Conservation (phyloP, 2,329 filamentous ascomycete species). For the Penicillium concentricum region DNA sequence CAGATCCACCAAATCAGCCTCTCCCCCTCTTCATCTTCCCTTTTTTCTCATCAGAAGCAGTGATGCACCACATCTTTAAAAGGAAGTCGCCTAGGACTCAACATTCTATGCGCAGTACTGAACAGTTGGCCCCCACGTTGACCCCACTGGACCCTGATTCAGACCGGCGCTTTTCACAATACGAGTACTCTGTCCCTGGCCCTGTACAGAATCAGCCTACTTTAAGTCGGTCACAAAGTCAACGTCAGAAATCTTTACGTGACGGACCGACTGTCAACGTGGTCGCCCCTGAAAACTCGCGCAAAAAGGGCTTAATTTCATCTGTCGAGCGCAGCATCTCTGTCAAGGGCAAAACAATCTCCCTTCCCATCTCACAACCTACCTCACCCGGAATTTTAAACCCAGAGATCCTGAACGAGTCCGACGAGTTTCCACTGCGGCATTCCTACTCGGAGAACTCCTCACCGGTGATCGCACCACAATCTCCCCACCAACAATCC, state of each 20-base stretch:
- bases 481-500: slow-evolving; percentile 17
- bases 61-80: slow-evolving; percentile 30
- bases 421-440: neutral
- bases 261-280: slow-evolving; percentile 23
- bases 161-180: slow-evolving; percentile 8
- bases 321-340: slow-evolving; percentile 31
- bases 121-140: slow-evolving; percentile 17
- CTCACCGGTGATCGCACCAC: slow-evolving; percentile 7
- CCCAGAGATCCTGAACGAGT: slow-evolving; percentile 4
- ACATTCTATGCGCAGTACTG: slow-evolving; percentile 19
- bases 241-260: slow-evolving; percentile 22
- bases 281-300: slow-evolving; percentile 27
- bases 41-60: slow-evolving; percentile 7
- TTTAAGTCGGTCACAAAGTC: slow-evolving; percentile 27
- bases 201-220: neutral
- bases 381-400: slow-evolving; percentile 17
- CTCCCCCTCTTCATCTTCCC: slow-evolving; percentile 1
- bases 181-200: slow-evolving; percentile 1
- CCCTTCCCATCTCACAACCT: slow-evolving; percentile 23
- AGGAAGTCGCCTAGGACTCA: slow-evolving; percentile 18
- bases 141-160: neutral
- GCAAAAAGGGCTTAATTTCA: slow-evolving; percentile 22
- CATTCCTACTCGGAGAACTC: slow-evolving; percentile 11
- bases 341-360: slow-evolving; percentile 22
- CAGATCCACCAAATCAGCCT: slow-evolving; percentile 3